Evolutionary conservation across 306 rosid species (phyloP).

Genomic region (Prunus dulcis): DNA sequence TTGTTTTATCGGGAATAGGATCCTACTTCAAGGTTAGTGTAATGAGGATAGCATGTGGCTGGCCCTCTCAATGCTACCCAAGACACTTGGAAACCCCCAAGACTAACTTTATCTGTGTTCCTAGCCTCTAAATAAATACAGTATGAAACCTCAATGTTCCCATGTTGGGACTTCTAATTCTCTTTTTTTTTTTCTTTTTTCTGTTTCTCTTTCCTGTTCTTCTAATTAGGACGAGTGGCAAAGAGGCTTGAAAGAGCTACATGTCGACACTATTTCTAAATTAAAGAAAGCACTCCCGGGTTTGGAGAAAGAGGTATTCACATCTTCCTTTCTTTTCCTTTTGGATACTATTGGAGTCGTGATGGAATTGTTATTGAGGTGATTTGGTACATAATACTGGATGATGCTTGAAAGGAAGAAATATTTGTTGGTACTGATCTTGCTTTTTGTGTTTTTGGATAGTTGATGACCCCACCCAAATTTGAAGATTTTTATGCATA

Average conservation of each 20-base stretch:
- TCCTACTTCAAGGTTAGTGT: background rate
- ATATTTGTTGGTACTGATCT: slow-evolving; percentile 15
- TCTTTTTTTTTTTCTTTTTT: background rate
- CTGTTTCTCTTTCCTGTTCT: background rate
- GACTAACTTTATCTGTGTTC: background rate
- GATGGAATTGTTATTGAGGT: background rate
- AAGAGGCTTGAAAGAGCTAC: slow-evolving; percentile 52
- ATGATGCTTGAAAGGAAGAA: background rate
- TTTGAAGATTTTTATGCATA: slow-evolving; percentile 59
- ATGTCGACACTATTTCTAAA: slow-evolving; percentile 41
- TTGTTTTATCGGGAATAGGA: background rate
- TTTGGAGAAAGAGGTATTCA: slow-evolving; percentile 55
- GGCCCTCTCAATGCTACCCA: background rate
- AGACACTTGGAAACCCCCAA: background rate
- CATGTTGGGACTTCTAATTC: background rate
- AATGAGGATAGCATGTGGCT: background rate
- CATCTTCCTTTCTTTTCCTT: background rate
- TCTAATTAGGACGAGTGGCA: slow-evolving; percentile 67
- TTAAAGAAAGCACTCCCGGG: slow-evolving; percentile 45
- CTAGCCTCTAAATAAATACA: background rate
- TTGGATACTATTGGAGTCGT: background rate
- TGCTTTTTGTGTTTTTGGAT: slow-evolving; percentile 16
- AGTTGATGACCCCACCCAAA: slow-evolving; percentile 41
- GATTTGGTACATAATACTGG: background rate
- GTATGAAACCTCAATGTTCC: background rate